Percentiles rank a stretch among this genome's conserved stretches.
phyloP scores from a whole-genome alignment of 306 rosid genomes.

The Casuarina equisetifolia region DNA sequence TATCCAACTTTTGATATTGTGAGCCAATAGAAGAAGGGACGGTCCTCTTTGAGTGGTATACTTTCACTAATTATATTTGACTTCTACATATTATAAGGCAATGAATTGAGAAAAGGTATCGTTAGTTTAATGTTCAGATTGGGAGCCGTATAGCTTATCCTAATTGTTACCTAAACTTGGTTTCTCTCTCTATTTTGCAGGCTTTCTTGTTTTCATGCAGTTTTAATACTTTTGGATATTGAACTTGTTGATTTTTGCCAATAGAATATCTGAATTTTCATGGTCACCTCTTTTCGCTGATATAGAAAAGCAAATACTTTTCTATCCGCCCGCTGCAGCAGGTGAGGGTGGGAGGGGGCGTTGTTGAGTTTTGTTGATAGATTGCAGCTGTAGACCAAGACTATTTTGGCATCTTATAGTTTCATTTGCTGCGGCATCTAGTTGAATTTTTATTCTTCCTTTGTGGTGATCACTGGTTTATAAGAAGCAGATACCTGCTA shows the following conservation, averaged over 20 bases:
- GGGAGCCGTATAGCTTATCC: neutral
- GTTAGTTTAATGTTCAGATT: neutral
- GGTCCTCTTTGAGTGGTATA: neutral
- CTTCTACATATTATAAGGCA: neutral
- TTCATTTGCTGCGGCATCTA: slow-evolving; percentile 1
- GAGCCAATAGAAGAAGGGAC: neutral
- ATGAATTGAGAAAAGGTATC: neutral
- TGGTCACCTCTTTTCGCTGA: neutral
- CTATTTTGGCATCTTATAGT: neutral
- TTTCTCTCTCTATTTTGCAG: neutral
- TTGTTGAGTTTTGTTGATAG: neutral
- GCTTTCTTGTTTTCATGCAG: neutral
- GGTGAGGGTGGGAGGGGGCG: neutral
- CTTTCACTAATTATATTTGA: neutral
- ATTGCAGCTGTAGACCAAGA: too few species aligned
- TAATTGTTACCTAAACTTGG: neutral
- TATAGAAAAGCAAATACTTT: neutral
- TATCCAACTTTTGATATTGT: neutral
- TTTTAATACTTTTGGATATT: neutral
- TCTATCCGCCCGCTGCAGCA: neutral
- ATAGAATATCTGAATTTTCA: neutral
- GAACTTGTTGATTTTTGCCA: neutral
- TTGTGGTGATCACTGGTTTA: neutral
- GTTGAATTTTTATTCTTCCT: neutral
- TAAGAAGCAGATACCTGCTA: neutral